A percentile compares a stretch with the other conserved stretches of the same genome.
Conservation (phyloP, 495 filamentous ascomycete species). For the Aspergillus indologenus region DNA sequence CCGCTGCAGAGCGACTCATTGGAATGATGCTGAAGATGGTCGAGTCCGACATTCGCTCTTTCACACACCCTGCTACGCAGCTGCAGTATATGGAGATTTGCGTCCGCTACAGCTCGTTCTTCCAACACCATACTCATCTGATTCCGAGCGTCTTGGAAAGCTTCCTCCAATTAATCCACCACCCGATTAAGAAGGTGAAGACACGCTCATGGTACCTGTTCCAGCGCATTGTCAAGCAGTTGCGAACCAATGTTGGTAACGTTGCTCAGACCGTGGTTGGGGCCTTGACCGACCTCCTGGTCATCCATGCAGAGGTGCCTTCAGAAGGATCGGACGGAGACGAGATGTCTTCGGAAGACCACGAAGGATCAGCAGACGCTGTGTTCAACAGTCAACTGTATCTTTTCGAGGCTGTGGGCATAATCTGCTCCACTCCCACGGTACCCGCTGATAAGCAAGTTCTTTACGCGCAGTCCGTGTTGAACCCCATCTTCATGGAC, state of each 20-base stretch:
- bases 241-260: slow-evolving; percentile 78
- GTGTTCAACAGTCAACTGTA: slow-evolving; percentile 88
- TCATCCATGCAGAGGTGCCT: slow-evolving; percentile 84
- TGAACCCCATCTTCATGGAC: slow-evolving; percentile 80
- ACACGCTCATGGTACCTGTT: slow-evolving; percentile 97
- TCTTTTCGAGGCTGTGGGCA: slow-evolving; percentile 91
- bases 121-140: slow-evolving; percentile 71
- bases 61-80: slow-evolving; percentile 85
- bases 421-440: slow-evolving; percentile 72
- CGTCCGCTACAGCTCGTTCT: slow-evolving; percentile 89
- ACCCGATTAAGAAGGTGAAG: slow-evolving; percentile 77
- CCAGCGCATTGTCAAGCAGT: slow-evolving; percentile 84
- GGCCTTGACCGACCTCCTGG: slow-evolving; percentile 82
- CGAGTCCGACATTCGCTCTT: slow-evolving; percentile 79
- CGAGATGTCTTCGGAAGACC: slow-evolving; percentile 90
- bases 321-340: slow-evolving; percentile 71
- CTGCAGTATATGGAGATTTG: slow-evolving; percentile 98
- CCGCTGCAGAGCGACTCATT: slow-evolving; percentile 71
- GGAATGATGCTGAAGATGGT: slow-evolving; percentile 95
- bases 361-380: slow-evolving; percentile 81
- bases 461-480: slow-evolving; percentile 76
- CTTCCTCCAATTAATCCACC: slow-evolving; percentile 86
- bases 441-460: slow-evolving; percentile 80
- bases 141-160: slow-evolving; percentile 87
- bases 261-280: slow-evolving; percentile 85